Evolutionary conservation across 2,329 filamentous ascomycete genomes (phyloP), one percentile per base, ranked within the genome.

Genomic region (Alternaria sp.): DNA sequence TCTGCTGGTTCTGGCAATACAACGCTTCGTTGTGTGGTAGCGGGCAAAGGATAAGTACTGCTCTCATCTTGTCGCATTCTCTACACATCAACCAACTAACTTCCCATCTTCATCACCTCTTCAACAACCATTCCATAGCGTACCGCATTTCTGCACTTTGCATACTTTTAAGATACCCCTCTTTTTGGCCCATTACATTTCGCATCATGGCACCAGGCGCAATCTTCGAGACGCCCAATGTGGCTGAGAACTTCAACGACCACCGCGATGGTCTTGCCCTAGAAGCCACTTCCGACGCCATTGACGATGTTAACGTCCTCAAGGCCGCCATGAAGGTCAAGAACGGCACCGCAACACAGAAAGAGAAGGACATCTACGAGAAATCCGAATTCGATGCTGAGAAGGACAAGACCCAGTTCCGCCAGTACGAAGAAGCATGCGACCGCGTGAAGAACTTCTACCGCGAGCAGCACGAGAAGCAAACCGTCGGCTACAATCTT

Each of bases 391-490:
- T 93, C 75, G 91, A 93, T 77, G 79, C 85, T 47, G 81, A 87
- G 47, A 94, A 94, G 78, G 90, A 94, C 84, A 94, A 94, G 83
- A 85, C 87, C 22, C 84, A 89, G 66, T 94, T 94, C 81, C 86
- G 93, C 34, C 89, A 95, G 76, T 97, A 94, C 80, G 89, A 93
- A 70, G 88, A 89, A 16, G 92, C 93, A 42, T 92, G 90, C 81
- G 90, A 93, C 80, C 87, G 91, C 51, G 92, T 96, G 78, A 93
- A 93, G 84, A 87, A 86, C 82, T 96, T 96, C 81, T 97, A 96
- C 85, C 85, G 83, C 60, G 92, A 88, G 72, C 87, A 89, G 67
- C 87, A 89, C 79, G 83, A 83, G 74, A 88, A 88, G 82, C 91
- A 93, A 79, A 93, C 90, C 48, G 88, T 92, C 0, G 88, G 91